A percentile compares a stretch with the other conserved stretches of the same genome.
Conservation (phyloP, 2,329 filamentous ascomycete genomes). For the Thielaviopsis populi region DNA sequence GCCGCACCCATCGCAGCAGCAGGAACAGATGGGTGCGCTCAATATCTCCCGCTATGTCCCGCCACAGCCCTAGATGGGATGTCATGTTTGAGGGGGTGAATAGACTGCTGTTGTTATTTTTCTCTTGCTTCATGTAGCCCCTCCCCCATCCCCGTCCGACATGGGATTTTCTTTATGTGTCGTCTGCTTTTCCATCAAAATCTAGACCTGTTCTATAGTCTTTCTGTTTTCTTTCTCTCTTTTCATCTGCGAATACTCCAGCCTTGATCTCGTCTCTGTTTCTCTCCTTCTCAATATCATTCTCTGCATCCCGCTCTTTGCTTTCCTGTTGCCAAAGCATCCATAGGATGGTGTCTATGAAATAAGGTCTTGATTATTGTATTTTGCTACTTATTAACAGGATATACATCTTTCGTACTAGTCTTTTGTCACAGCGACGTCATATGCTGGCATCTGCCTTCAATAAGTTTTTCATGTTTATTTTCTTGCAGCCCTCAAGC, state of each 20-base stretch:
- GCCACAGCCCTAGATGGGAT: background rate
- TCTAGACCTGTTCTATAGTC: background rate
- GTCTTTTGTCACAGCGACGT: background rate
- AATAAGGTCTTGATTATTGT: background rate
- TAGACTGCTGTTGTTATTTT: background rate
- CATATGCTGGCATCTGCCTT: background rate
- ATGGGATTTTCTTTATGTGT: background rate
- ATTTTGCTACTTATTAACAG: background rate
- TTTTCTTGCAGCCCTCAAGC: background rate
- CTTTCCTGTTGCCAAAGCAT: background rate
- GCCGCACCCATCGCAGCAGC: conserved; percentile 22
- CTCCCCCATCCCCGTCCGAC: background rate
- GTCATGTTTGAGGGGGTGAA: background rate
- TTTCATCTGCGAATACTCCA: background rate
- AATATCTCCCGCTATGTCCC: conserved; percentile 5
- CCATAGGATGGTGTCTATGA: background rate
- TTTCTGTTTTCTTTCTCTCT: background rate
- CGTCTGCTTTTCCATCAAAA: background rate
- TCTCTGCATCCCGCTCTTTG: background rate
- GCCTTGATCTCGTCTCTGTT: background rate
- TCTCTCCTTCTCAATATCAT: background rate
- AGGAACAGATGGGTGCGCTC: background rate
- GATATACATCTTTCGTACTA: background rate
- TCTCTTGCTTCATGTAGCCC: background rate
- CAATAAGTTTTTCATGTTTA: background rate